Conservation (phyloP, 257 asterid species). For the Penstemon barbatus region DNA sequence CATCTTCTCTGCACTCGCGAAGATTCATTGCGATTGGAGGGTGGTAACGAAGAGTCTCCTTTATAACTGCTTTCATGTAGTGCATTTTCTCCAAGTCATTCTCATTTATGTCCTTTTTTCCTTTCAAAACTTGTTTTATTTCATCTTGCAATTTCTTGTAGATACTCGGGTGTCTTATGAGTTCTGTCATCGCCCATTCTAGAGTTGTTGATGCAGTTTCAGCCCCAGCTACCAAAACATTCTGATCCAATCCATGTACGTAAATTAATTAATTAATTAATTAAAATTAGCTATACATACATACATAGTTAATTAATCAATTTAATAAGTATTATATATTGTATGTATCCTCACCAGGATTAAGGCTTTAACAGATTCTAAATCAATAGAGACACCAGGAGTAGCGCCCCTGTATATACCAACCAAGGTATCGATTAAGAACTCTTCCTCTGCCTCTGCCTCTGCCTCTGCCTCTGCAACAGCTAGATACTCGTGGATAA, state of each 20-base stretch:
- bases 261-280: too few species aligned
- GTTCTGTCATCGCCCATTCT: slow-evolving; percentile 61
- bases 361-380: slow-evolving; percentile 36
- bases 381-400: slow-evolving; percentile 30
- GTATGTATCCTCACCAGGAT: slow-evolving; percentile 28
- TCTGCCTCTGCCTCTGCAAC: too few species aligned
- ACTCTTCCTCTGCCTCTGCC: background rate
- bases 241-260: slow-evolving; percentile 19
- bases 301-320: too few species aligned
- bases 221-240: slow-evolving; percentile 47
- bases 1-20: slow-evolving; percentile 35
- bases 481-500: slow-evolving; percentile 28
- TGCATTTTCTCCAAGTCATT: slow-evolving; percentile 49
- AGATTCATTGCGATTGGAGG: slow-evolving; percentile 44
- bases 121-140: slow-evolving; percentile 28
- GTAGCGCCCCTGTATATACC: slow-evolving; percentile 24
- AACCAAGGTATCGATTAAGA: slow-evolving; percentile 44
- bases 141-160: slow-evolving; percentile 35
- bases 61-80: slow-evolving; percentile 46
- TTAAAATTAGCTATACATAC: too few species aligned
- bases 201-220: slow-evolving; percentile 37
- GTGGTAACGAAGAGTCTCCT: slow-evolving; percentile 51
- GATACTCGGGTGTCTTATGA: slow-evolving; percentile 34
- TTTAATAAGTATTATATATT: background rate
- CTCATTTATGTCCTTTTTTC: slow-evolving; percentile 20